Evolutionary conservation across 345 rosid species (phyloP).

Genomic region (Brassica carinata): DNA sequence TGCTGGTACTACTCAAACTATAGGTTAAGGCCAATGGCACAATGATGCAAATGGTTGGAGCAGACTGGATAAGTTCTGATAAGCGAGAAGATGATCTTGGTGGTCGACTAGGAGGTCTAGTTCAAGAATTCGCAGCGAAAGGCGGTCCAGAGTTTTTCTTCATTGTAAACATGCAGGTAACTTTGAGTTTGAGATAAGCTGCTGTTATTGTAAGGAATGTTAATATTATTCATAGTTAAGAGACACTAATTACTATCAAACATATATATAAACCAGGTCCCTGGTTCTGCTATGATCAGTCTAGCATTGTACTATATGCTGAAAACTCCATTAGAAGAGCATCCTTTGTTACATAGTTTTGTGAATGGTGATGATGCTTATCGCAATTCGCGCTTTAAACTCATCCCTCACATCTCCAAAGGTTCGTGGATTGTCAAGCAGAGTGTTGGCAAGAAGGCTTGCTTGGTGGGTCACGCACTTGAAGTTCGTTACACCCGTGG

Average conservation of each 20-base stretch:
- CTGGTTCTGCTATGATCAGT: slow-evolving; percentile 60
- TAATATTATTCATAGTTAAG: background rate
- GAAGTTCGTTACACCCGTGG: slow-evolving; percentile 68
- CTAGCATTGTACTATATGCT: slow-evolving; percentile 75
- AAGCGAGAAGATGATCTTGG: slow-evolving; percentile 76
- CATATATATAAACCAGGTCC: slow-evolving; percentile 52
- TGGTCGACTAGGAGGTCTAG: slow-evolving; percentile 64
- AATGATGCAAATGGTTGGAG: slow-evolving; percentile 85
- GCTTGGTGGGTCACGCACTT: slow-evolving; percentile 78
- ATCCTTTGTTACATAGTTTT: slow-evolving; percentile 68
- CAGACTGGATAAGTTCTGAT: slow-evolving; percentile 85
- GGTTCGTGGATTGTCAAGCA: slow-evolving; percentile 98
- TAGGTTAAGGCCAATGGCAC: slow-evolving; percentile 74
- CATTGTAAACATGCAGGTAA: slow-evolving; percentile 75
- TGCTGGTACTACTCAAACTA: background rate
- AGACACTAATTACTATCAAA: background rate
- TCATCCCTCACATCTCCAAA: slow-evolving; percentile 90
- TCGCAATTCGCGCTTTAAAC: slow-evolving; percentile 90
- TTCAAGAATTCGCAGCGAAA: slow-evolving; percentile 60
- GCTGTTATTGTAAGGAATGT: background rate
- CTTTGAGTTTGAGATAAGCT: slow-evolving; percentile 5
- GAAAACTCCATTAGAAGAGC: slow-evolving; percentile 68
- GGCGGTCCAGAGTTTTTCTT: slow-evolving; percentile 84
- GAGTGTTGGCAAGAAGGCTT: slow-evolving; percentile 88
- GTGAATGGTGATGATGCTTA: slow-evolving; percentile 84